A percentile compares a stretch with the other conserved stretches of the same genome.
Evolutionary conservation across 495 filamentous ascomycete genomes (phyloP).

Genomic region (Lasiosphaeria ovina): DNA sequence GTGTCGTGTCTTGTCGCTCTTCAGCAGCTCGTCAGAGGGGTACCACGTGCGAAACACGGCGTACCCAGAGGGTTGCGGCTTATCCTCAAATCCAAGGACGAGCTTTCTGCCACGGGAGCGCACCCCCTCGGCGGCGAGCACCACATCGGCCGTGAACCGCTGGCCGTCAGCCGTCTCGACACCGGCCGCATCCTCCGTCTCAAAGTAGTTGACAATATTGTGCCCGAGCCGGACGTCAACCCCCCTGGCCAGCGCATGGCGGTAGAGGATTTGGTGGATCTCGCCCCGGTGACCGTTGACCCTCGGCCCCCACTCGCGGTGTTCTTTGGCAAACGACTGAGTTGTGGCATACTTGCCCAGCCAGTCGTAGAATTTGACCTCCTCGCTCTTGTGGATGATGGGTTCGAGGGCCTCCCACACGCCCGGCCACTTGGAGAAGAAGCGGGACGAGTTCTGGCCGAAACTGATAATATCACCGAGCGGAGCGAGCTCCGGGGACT

Average conservation of each 20-base stretch:
- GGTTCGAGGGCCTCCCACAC: slow-evolving; percentile 36
- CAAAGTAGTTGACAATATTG: slow-evolving; percentile 50
- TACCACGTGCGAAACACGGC: slow-evolving; percentile 52
- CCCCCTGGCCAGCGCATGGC: slow-evolving; percentile 46
- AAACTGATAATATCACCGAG: slow-evolving; percentile 49
- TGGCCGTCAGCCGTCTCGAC: slow-evolving; percentile 44
- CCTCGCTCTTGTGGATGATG: slow-evolving; percentile 40
- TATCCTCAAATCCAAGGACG: slow-evolving; percentile 53
- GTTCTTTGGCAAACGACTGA: slow-evolving; percentile 8
- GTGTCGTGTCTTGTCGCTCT: slow-evolving; percentile 52
- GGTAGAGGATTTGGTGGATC: slow-evolving; percentile 49
- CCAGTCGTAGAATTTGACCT: slow-evolving; percentile 35
- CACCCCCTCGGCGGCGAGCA: slow-evolving; percentile 57
- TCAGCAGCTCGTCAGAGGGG: slow-evolving; percentile 45
- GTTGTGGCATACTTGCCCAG: slow-evolving; percentile 32
- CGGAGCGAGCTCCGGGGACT: slow-evolving; percentile 36
- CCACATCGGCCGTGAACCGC: slow-evolving; percentile 48
- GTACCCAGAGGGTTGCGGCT: slow-evolving; percentile 49
- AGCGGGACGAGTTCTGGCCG: slow-evolving; percentile 40
- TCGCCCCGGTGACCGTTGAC: slow-evolving; percentile 51
- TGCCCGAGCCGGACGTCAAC: slow-evolving; percentile 48
- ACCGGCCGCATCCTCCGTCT: slow-evolving; percentile 44
- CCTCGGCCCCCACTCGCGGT: slow-evolving; percentile 16
- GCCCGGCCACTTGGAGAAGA: slow-evolving; percentile 44
- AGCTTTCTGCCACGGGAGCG: slow-evolving; percentile 47